Percentiles rank a stretch among this genome's conserved stretches.
Evolutionary conservation across 306 rosid genomes (phyloP).

Genomic region (Castanospermum australe): DNA sequence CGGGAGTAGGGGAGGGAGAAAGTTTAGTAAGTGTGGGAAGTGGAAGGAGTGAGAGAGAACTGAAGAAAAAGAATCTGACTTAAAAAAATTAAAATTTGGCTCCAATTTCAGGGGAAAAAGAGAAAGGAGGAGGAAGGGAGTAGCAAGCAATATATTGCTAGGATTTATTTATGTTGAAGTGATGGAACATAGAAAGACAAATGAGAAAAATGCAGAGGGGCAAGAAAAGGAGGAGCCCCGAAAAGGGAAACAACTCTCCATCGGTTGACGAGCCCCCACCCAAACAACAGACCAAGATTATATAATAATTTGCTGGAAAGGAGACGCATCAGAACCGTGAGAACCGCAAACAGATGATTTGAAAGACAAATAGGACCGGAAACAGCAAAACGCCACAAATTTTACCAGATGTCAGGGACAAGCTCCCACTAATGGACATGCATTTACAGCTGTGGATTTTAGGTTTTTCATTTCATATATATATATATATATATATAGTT

Average conservation of each 20-base stretch:
- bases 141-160: constrained; percentile 13
- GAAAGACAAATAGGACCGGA: constrained; percentile 40
- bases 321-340: constrained; percentile 27
- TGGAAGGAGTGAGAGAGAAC: background rate
- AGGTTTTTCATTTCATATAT: background rate
- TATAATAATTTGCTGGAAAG: constrained; percentile 30
- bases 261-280: constrained; percentile 48
- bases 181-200: constrained; percentile 80
- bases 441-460: constrained; percentile 59
- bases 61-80: background rate
- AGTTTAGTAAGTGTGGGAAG: background rate
- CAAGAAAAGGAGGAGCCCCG: constrained; percentile 39
- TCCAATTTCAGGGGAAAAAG: background rate
- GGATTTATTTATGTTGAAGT: constrained; percentile 37
- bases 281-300: constrained; percentile 21
- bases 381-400: constrained; percentile 47
- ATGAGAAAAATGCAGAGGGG: constrained; percentile 53
- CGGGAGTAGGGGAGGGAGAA: background rate
- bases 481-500: background rate
- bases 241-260: constrained; percentile 50
- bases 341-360: constrained; percentile 32
- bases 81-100: background rate
- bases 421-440: constrained; percentile 38
- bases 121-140: background rate
- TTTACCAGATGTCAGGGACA: constrained; percentile 34